These are phyloP conservation scores for Gaultheria prostrata DNA, from an alignment of 148 eudicot species.

Conservation along the genomic window DNA sequence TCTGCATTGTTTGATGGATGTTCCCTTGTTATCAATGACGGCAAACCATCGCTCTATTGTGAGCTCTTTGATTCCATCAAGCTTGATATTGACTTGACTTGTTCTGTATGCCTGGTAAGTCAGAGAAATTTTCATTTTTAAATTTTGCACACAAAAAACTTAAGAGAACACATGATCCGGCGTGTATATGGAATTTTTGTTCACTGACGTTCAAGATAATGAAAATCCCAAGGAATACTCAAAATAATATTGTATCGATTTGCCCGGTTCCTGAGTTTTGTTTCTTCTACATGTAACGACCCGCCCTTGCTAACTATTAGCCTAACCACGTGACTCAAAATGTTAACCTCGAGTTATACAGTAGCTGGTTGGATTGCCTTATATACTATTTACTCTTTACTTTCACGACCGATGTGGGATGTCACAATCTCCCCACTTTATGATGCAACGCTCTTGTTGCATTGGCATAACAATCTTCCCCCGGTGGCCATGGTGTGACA, in stretches of 20 bases:
- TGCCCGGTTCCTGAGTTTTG: background rate
- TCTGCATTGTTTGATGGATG: constrained; percentile 61
- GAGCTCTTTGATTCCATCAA: constrained; percentile 85
- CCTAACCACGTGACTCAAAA: no score
- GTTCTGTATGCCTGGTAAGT: constrained; percentile 92
- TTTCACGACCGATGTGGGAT: no score
- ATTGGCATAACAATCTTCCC: no score
- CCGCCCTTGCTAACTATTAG: no score
- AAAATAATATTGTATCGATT: background rate
- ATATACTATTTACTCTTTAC: no score
- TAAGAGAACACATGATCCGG: background rate
- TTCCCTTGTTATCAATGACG: constrained; percentile 39
- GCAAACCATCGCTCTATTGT: constrained; percentile 58
- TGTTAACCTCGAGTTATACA: no score
- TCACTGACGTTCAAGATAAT: background rate
- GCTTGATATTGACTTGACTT: constrained; percentile 79
- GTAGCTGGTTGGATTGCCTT: no score
- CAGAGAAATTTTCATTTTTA: background rate
- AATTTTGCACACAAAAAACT: background rate
- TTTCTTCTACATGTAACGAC: no score
- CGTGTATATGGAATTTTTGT: background rate
- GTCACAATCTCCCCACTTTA: no score
- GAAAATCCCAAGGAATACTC: background rate
- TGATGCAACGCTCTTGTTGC: no score
- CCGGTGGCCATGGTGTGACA: no score